Conservation (phyloP, 2,329 filamentous ascomycete species). For the Talaromyces funiculosus region DNA sequence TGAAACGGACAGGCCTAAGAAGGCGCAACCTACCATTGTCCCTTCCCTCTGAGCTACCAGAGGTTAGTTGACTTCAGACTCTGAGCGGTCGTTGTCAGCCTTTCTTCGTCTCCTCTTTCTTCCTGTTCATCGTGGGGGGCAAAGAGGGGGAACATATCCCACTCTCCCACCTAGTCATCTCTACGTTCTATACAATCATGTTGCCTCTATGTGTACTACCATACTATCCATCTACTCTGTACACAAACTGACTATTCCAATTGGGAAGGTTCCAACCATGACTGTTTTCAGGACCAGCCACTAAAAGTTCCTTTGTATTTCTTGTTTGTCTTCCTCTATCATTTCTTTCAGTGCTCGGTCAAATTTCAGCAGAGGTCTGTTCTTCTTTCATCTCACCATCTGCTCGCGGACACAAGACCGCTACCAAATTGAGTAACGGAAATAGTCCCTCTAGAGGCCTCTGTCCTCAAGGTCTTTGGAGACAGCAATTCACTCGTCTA, state of each 20-base stretch:
- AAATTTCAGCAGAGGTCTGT: not conserved
- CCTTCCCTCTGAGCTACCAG: not conserved
- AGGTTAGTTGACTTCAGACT: no score
- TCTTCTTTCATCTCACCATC: not conserved
- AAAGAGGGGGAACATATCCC: not conserved
- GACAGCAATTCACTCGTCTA: not conserved
- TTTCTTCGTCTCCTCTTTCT: not conserved
- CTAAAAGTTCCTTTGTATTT: not conserved
- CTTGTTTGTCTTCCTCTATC: not conserved
- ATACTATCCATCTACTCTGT: not conserved
- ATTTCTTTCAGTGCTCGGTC: not conserved
- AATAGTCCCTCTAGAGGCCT: not conserved
- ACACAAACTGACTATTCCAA: not conserved
- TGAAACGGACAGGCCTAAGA: not conserved
- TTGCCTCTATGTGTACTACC: not conserved
- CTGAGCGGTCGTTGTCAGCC: no score
- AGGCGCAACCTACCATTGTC: not conserved
- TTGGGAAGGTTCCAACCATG: not conserved
- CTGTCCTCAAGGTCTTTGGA: not conserved
- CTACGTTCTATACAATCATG: constrained; percentile 16
- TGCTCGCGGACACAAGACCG: not conserved
- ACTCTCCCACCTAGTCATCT: constrained; percentile 16
- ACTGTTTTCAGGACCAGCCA: not conserved
- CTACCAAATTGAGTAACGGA: not conserved
- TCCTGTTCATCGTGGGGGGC: not conserved